Percentiles rank a stretch among this genome's conserved stretches.
phyloP scores from a whole-genome alignment of 495 filamentous ascomycete genomes.

The Copromyces sp. region DNA sequence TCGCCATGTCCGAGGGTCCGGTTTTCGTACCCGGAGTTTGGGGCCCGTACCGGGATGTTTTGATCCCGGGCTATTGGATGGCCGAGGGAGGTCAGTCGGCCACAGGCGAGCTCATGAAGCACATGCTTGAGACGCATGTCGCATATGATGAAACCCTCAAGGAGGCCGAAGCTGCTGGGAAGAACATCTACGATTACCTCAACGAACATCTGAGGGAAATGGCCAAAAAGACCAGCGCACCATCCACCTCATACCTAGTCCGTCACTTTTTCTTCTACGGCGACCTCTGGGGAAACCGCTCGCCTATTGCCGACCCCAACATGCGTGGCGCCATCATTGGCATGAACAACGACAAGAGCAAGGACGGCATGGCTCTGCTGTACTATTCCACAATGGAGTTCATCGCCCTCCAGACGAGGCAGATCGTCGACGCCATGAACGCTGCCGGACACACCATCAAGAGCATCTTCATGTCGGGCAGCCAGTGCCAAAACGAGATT shows the following conservation, averaged over 20 bases:
- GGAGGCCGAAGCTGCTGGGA: slow-evolving; percentile 63
- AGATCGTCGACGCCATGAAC: slow-evolving; percentile 94
- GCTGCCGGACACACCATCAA: slow-evolving; percentile 67
- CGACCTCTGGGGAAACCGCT: slow-evolving; percentile 95
- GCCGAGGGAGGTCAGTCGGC: slow-evolving; percentile 94
- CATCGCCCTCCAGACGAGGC: slow-evolving; percentile 89
- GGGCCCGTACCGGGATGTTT: slow-evolving; percentile 91
- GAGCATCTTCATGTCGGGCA: slow-evolving; percentile 97
- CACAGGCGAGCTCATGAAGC: slow-evolving; percentile 86
- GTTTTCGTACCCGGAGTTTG: slow-evolving; percentile 92
- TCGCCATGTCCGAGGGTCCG: slow-evolving; percentile 85
- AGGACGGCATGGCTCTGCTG: slow-evolving; percentile 77
- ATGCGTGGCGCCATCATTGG: slow-evolving; percentile 88
- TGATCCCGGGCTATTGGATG: slow-evolving; percentile 87
- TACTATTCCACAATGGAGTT: slow-evolving; percentile 96
- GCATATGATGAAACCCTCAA: slow-evolving; percentile 69
- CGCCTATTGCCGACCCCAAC: slow-evolving; percentile 78
- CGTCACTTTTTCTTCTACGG: slow-evolving; percentile 98
- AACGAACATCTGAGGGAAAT: slow-evolving; percentile 80
- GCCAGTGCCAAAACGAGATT: slow-evolving; percentile 90
- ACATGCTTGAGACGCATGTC: slow-evolving; percentile 87
- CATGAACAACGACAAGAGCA: slow-evolving; percentile 69
- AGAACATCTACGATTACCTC: slow-evolving; percentile 87
- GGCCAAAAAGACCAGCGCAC: slow-evolving; percentile 53
- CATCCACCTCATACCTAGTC: slow-evolving; percentile 69